Evolutionary conservation across 805 yeast genomes (phyloP), one percentile per base, ranked within the genome.

Genomic region (Candida boleticola): DNA sequence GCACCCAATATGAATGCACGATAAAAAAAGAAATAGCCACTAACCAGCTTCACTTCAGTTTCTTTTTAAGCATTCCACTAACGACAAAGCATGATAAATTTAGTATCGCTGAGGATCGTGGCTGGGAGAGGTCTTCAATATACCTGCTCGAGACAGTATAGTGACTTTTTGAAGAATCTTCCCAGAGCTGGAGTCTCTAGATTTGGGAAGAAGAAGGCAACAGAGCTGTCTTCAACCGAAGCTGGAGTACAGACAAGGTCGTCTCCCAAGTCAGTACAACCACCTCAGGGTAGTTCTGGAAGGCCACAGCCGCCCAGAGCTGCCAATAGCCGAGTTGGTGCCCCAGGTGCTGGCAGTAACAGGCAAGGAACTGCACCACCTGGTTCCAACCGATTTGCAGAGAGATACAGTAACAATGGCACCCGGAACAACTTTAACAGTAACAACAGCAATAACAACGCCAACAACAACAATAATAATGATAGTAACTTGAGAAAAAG

Each of bases 381-480:
- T n/a, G 3, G 30, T 19, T n/a, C 33, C 49, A 67, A 66, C 40
- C 47, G 72, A 44, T 67, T 67, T 53, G 71, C 71, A 17, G 53
- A 54, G 34, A 49, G 52, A 45, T 63, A 55, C 39, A 40, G 35
- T 41, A 48, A 46, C 18, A 25, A 10, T 29, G 14, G 31, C 16
- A n/a, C 10, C n/a, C 10, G 16, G 37, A 9, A n/a, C n/a, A n/a
- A n/a, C n/a, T n/a, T n/a, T n/a, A n/a, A n/a, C n/a, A n/a, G n/a
- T n/a, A n/a, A n/a, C n/a, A n/a, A n/a, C n/a, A n/a, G n/a, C n/a
- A n/a, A n/a, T n/a, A n/a, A n/a, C n/a, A n/a, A n/a, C n/a, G n/a
- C n/a, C n/a, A n/a, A n/a, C n/a, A n/a, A n/a, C n/a, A n/a, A n/a
- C n/a, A n/a, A n/a, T n/a, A n/a, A n/a, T n/a, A n/a, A n/a, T n/a